phyloP scores from a whole-genome alignment of 2,329 filamentous ascomycete genomes.

The Pseudogymnoascus sp. region DNA sequence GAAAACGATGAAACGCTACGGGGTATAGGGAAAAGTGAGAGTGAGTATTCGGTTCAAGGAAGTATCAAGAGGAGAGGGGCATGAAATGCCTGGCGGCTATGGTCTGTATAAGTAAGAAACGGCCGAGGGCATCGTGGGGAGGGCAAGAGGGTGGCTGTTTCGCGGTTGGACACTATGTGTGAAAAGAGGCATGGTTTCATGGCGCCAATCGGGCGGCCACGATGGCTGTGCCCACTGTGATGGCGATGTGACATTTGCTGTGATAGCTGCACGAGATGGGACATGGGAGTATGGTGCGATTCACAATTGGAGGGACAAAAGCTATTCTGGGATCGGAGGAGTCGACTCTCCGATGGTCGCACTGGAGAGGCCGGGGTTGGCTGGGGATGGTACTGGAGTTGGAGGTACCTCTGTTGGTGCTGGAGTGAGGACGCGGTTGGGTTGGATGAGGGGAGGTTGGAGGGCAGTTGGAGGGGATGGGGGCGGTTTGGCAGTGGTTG shows the following conservation, averaged over 20 bases:
- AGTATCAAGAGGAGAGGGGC: neutral
- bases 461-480: neutral
- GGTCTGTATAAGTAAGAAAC: neutral
- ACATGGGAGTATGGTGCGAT: neutral
- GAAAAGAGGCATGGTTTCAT: neutral
- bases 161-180: neutral
- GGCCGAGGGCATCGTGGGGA: neutral
- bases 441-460: neutral
- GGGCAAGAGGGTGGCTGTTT: neutral
- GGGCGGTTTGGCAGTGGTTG: neutral
- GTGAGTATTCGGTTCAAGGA: neutral
- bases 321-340: neutral
- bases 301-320: neutral
- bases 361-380: neutral
- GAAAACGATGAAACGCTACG: neutral
- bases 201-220: neutral
- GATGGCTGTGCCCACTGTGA: neutral
- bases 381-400: neutral
- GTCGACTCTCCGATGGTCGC: neutral
- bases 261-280: neutral
- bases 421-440: neutral
- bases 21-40: neutral
- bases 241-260: neutral
- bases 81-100: neutral
- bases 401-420: neutral